A percentile compares a stretch with the other conserved stretches of the same genome.
phyloP scores from a whole-genome alignment of 75 land plant species.

The Picea glauca region DNA sequence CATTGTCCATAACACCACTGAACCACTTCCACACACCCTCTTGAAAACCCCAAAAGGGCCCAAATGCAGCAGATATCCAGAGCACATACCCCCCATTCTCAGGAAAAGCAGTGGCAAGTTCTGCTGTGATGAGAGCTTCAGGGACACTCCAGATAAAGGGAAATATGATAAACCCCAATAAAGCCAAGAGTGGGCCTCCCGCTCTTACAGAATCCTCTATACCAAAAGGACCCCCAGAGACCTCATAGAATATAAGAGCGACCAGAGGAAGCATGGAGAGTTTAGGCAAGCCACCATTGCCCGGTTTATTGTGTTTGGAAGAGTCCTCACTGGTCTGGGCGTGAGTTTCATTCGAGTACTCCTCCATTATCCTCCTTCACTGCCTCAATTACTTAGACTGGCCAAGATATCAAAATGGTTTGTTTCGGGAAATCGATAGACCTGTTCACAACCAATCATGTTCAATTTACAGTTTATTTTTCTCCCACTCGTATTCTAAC shows the following conservation, averaged over 20 bases:
- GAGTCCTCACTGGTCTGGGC: too few species aligned
- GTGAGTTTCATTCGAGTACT: too few species aligned
- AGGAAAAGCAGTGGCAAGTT: constrained; percentile 46
- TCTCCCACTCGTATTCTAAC: too few species aligned
- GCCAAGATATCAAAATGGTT: too few species aligned
- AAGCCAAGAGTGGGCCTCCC: constrained; percentile 67
- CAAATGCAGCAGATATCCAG: constrained; percentile 55
- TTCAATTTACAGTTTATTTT: too few species aligned
- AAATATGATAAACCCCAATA: constrained; percentile 63
- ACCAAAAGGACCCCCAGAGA: constrained; percentile 66
- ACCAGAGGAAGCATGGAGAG: constrained; percentile 59
- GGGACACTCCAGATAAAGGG: constrained; percentile 84
- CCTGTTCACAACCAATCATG: too few species aligned
- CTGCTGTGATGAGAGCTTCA: constrained; percentile 74
- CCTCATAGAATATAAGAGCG: constrained; percentile 27
- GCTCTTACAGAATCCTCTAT: constrained; percentile 68
- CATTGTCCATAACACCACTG: constrained; percentile 25
- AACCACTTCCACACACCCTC: constrained; percentile 57
- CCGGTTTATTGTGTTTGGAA: too few species aligned
- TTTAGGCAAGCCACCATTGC: constrained; percentile 10
- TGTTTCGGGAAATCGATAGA: too few species aligned
- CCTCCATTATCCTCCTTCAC: too few species aligned
- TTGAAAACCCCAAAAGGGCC: constrained; percentile 55
- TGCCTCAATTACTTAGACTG: too few species aligned
- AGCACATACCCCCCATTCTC: constrained; percentile 58